Evolutionary conservation across 257 asterid species (phyloP), one percentile per base, ranked within the genome.

Genomic region (Nicotiana tomentosiformis): DNA sequence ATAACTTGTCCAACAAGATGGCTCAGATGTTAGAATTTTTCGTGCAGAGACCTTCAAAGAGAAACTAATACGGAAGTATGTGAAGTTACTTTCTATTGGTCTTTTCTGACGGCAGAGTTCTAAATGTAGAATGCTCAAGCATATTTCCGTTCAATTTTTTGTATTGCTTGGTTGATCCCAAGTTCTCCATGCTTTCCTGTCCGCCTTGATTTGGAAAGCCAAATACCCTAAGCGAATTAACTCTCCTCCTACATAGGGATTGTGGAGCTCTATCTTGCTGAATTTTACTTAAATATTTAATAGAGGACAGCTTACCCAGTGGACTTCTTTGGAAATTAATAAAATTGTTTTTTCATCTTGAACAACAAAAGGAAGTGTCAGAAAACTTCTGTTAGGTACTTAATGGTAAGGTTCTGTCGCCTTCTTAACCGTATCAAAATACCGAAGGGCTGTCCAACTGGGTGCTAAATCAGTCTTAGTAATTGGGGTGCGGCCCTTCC

Each of bases 321-420:
- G 16, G 32, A 61, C 66, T 20, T 62, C 17, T 10, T 62, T 23
- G 35, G 67, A 23, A 62, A 62, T 23, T 23, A 62, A 62, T 32
- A 23, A 23, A 23, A 62, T 23, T 23, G 17, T 37, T n/a, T 39
- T 20, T 49, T 46, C 29, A 72, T 46, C 23, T 46, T 72, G 60
- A 72, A 12, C 79, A 72, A 72, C 79, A 18, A 23, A 43, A 70
- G 78, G 78, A 70, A 20, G n/a, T 72, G 37, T 72, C 51, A 37
- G 26, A 46, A 72, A 46, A 72, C 61, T 72, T 23, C 79, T 46
- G 37, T 72, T 49, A 23, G 79, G 61, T 72, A 46, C 79, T 46
- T 72, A 49, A 72, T 72, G 61, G 79, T 43, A 3, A 72, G 51
- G 32, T 7, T 4, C 4, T 23, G 33, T 7, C 79, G 57, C 79